Percentiles rank a stretch among this genome's conserved stretches.
Evolutionary conservation across 177 flowering plant genomes (phyloP).

Genomic region (Vitis hybrid): DNA sequence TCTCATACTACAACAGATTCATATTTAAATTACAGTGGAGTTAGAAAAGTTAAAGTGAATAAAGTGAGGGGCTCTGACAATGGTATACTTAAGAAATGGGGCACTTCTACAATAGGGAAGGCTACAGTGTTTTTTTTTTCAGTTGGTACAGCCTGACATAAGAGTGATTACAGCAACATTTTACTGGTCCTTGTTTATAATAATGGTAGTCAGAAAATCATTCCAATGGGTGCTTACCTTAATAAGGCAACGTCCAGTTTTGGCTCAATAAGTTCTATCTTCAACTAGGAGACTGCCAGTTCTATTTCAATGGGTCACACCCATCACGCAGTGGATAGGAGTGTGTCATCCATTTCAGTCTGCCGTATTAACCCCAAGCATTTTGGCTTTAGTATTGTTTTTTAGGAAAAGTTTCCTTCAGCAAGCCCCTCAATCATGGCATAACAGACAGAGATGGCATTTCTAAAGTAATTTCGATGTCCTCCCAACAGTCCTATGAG

Average conservation of each 20-base stretch:
- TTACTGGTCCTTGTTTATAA: conserved; percentile 19
- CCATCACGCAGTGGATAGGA: conserved; percentile 16
- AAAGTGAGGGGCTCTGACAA: conserved; percentile 26
- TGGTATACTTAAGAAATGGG: conserved; percentile 20
- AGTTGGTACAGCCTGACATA: conserved; percentile 12
- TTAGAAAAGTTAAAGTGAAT: conserved; percentile 37
- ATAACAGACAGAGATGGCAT: no score
- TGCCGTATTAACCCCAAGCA: no score
- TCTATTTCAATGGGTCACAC: conserved; percentile 28
- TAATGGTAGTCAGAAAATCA: conserved; percentile 16
- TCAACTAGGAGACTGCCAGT: conserved; percentile 25
- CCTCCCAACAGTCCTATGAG: no score
- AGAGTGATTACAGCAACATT: conserved; percentile 11
- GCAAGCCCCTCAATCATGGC: no score
- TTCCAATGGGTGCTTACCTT: conserved; percentile 22
- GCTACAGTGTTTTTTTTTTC: conserved; percentile 4
- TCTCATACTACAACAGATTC: conserved; percentile 28
- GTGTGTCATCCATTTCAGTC: conserved; percentile 20
- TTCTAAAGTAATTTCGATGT: no score
- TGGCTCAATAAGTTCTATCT: conserved; percentile 26
- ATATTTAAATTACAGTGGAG: conserved; percentile 27
- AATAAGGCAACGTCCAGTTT: conserved; percentile 23
- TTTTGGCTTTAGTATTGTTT: no score
- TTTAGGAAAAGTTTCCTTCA: no score
- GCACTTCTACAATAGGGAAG: conserved; percentile 17